phyloP scores from a whole-genome alignment of 148 eudicot genomes.

The Persicaria tinctoria region DNA sequence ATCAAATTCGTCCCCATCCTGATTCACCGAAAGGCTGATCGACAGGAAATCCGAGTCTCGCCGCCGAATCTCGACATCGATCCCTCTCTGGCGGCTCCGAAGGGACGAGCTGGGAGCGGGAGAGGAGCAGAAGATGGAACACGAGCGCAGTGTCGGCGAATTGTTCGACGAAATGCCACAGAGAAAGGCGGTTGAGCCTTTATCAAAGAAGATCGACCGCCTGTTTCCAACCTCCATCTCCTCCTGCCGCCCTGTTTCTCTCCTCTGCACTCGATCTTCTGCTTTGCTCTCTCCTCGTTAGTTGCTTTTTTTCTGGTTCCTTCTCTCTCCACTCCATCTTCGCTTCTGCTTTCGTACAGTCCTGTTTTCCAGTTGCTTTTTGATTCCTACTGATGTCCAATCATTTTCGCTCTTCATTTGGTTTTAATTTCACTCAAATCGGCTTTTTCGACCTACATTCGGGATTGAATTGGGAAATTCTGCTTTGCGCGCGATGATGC shows the following conservation, averaged over 20 bases:
- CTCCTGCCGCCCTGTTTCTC: not conserved
- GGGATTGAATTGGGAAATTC: not conserved
- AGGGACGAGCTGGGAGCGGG: conserved; percentile 10
- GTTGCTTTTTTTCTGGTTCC: not conserved
- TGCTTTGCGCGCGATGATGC: not conserved
- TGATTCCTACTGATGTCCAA: not conserved
- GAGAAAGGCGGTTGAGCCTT: conserved; percentile 25
- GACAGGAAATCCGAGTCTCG: conserved; percentile 36
- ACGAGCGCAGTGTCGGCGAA: conserved; percentile 14
- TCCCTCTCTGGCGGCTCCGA: conserved; percentile 10
- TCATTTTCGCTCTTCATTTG: not conserved
- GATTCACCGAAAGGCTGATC: conserved; percentile 49
- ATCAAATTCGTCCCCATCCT: conserved; percentile 26
- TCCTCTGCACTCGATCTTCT: not conserved
- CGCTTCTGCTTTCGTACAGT: too few species aligned
- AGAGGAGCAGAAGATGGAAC: conserved; percentile 16
- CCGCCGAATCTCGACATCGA: conserved; percentile 20
- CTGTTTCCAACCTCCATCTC: not conserved
- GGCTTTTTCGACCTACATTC: not conserved
- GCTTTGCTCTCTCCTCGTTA: not conserved
- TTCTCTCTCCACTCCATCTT: not conserved
- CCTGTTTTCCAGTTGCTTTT: too few species aligned
- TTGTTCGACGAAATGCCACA: conserved; percentile 29
- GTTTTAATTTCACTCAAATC: not conserved
- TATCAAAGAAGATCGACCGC: conserved; percentile 27